phyloP scores from a whole-genome alignment of 805 yeast genomes.

The Kuraishia piskuri region DNA sequence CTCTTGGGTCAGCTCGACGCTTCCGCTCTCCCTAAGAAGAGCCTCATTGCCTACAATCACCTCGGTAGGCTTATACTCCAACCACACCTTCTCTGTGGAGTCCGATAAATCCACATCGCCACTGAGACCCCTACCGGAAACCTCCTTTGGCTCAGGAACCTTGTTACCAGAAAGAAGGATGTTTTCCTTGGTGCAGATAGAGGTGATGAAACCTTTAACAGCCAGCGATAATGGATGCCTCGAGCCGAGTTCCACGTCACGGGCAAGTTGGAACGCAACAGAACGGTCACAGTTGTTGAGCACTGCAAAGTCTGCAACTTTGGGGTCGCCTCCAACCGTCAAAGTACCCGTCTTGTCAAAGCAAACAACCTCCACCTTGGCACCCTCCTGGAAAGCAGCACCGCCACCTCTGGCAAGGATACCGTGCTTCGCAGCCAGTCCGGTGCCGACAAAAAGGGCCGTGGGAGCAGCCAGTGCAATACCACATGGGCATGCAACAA shows the following conservation, averaged over 20 bases:
- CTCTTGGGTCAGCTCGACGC: conserved; percentile 22
- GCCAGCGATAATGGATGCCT: conserved; percentile 65
- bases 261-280: conserved; percentile 35
- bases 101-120: conserved; percentile 28
- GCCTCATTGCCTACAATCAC: conserved; percentile 55
- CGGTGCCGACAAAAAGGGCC: conserved; percentile 72
- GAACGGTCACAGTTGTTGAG: conserved; percentile 10
- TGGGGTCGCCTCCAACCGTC: conserved; percentile 53
- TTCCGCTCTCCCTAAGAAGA: conserved; percentile 39
- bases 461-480: conserved; percentile 82
- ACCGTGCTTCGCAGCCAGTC: conserved; percentile 71
- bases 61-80: conserved; percentile 20
- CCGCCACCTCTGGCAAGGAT: conserved; percentile 77
- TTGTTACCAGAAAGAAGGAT: conserved; percentile 21
- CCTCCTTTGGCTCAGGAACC: conserved; percentile 39
- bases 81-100: conserved; percentile 21
- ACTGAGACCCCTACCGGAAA: conserved; percentile 52
- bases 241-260: conserved; percentile 55
- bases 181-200: conserved; percentile 7
- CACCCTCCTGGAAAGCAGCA: conserved; percentile 72
- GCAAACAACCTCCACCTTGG: conserved; percentile 53
- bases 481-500: conserved; percentile 82
- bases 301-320: conserved; percentile 41
- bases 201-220: conserved; percentile 32
- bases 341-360: conserved; percentile 78